Evolutionary conservation across 306 rosid species (phyloP).

Genomic region (Sophora flavescens): DNA sequence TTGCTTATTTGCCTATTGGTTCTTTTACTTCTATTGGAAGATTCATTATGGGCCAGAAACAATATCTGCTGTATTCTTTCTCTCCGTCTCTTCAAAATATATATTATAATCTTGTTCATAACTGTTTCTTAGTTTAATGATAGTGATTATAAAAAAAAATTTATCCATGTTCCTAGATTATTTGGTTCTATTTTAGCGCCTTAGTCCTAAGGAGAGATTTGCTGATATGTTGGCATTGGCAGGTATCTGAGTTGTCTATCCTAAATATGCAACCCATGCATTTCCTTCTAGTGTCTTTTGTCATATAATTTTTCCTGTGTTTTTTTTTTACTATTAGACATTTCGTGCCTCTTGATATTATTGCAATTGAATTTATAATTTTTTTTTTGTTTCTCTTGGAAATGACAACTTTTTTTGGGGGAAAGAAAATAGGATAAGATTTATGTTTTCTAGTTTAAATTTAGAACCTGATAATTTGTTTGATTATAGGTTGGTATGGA

Average conservation of each 20-base stretch:
- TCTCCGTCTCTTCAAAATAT: constrained; percentile 1
- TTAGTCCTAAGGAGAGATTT: background rate
- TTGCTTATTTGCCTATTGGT: constrained; percentile 26
- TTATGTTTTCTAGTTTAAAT: constrained; percentile 2
- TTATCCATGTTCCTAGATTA: background rate
- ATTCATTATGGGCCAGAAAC: constrained; percentile 17
- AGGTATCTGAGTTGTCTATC: constrained; percentile 35
- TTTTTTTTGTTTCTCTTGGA: constrained; percentile 29
- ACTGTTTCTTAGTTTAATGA: constrained; percentile 1
- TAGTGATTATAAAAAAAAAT: background rate
- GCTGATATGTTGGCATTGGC: background rate
- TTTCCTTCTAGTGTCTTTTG: constrained; percentile 10
- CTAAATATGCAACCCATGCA: constrained; percentile 4
- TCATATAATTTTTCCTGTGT: constrained; percentile 21
- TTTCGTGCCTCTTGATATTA: constrained; percentile 20
- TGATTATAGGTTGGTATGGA: background rate
- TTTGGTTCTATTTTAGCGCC: constrained; percentile 4
- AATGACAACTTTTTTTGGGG: background rate
- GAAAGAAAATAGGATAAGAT: background rate
- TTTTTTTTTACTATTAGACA: constrained; percentile 7
- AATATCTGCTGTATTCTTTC: background rate
- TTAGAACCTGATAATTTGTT: constrained; percentile 20
- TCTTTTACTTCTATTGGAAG: constrained; percentile 27
- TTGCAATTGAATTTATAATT: constrained; percentile 9
- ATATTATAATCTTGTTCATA: constrained; percentile 18